A percentile compares a stretch with the other conserved stretches of the same genome.
phyloP scores from a whole-genome alignment of 345 rosid species.

The Eucalyptus marginata region DNA sequence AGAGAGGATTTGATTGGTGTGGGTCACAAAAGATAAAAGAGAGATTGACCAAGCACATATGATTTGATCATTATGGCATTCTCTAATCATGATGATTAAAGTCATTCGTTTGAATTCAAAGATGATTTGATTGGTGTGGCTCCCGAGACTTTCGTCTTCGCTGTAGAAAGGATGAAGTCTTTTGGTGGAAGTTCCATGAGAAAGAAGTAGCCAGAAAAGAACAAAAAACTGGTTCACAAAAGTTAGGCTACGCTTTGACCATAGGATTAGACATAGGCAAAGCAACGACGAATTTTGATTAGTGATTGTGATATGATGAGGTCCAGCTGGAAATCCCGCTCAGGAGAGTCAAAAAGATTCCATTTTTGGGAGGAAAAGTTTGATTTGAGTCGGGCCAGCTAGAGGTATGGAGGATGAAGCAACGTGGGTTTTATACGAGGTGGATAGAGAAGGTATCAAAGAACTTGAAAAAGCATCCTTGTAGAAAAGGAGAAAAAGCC shows the following conservation, averaged over 20 bases:
- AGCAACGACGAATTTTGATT: not conserved
- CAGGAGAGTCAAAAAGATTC: not conserved
- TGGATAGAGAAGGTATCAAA: not conserved
- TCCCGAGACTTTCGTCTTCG: not conserved
- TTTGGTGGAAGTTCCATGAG: not conserved
- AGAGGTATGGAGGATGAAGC: not conserved
- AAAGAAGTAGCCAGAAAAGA: not conserved
- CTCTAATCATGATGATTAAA: not conserved
- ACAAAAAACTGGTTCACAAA: not conserved
- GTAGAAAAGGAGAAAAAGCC: not conserved
- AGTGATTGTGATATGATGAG: not conserved
- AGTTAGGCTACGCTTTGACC: not conserved
- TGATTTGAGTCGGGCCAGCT: not conserved
- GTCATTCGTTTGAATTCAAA: not conserved
- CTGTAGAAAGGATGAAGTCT: not conserved
- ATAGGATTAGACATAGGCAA: not conserved
- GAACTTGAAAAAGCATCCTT: not conserved
- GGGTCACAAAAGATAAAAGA: not conserved
- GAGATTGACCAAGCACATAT: not conserved
- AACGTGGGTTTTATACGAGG: not conserved
- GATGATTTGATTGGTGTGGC: not conserved
- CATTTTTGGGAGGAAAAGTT: not conserved
- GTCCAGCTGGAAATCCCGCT: not conserved
- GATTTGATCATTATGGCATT: not conserved
- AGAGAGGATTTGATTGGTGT: not conserved